A percentile compares a stretch with the other conserved stretches of the same genome.
These are phyloP conservation scores for Prunus armeniaca DNA, from an alignment of 306 rosid species.

Conservation along the genomic window DNA sequence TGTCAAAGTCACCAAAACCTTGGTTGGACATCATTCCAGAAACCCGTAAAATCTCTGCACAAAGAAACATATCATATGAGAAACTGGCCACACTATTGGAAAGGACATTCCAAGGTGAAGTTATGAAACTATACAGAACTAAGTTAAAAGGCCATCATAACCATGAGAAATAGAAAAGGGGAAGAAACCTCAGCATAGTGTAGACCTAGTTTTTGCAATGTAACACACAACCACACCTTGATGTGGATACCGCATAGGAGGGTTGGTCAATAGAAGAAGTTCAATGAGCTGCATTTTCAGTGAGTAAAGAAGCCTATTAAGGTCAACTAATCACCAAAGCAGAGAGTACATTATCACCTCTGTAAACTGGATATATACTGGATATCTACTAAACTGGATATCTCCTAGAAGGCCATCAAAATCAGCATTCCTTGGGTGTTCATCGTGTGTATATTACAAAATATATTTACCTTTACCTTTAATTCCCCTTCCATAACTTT, in stretches of 20 bases:
- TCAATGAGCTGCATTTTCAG: background rate
- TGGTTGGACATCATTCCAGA: conserved; percentile 98
- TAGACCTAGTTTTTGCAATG: conserved; percentile 12
- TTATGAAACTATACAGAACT: background rate
- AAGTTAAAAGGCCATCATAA: background rate
- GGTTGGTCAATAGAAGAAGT: background rate
- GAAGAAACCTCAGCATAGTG: background rate
- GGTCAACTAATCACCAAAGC: background rate
- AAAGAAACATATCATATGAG: conserved; percentile 32
- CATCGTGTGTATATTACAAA: background rate
- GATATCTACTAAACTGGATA: background rate
- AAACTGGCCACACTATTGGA: conserved; percentile 16
- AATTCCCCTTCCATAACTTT: conserved; percentile 7
- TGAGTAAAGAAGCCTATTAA: background rate
- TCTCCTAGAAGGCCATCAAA: background rate
- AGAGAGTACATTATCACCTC: background rate
- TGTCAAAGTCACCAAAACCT: conserved; percentile 93
- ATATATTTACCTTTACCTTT: conserved; percentile 1
- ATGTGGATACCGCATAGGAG: background rate
- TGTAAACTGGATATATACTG: background rate
- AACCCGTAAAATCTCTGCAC: conserved; percentile 90
- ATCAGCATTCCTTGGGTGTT: conserved; percentile 1
- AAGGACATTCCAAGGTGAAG: conserved; percentile 1
- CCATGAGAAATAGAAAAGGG: background rate
- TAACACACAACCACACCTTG: conserved; percentile 1